Evolutionary conservation across 1,284 basidiomycete species (phyloP), one percentile per base, ranked within the genome.

Genomic region (Microbotryum saponariae): DNA sequence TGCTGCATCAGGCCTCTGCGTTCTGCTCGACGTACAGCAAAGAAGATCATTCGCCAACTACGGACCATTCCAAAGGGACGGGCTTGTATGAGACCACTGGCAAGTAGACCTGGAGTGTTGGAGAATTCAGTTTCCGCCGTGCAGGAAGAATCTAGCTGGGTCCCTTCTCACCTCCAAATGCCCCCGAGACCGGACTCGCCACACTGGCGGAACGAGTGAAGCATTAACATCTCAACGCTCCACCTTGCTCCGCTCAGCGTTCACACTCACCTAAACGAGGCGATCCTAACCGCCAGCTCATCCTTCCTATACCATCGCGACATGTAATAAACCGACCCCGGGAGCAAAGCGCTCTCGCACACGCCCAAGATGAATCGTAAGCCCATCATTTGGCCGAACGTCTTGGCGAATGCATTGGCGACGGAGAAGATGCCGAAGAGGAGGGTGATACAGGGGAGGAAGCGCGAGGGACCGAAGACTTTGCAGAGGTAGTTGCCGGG

Each of bases 401-500:
- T 62, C 16, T 62, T 61, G 25, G 73, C 68, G 51, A 62, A 69
- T 0, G 65, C 66, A 65, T 54, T 37, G 66, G 62, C 58, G 67
- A 73, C 31, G 59, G 59, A 60, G 51, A 62, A 62, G 6, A 70
- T 54, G 16, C 37, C 37, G 52, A 67, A 70, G 14, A 53, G n/a
- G 54, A 73, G 66, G 1, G 71, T 64, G 62, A 72, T 70, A 44
- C 65, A 31, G 23, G 75, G 74, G 21, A 76, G 62, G 50, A 62
- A 70, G 23, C 44, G 48, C 14, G 64, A 62, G 8, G 84, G 82
- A 3, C 84, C 83, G 14, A 85, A 73, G 52, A 73, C 74, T 80
- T 84, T 68, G 33, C 76, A 65, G 46, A 84, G 62, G 46, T 85
- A 72, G 66, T 84, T 85, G 14, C 80, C 81, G 3, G 84, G 84